Percentiles rank a stretch among this genome's conserved stretches.
These are phyloP conservation scores for Ogataea methanolica DNA, from an alignment of 805 yeast genomes.

Conservation along the genomic window DNA sequence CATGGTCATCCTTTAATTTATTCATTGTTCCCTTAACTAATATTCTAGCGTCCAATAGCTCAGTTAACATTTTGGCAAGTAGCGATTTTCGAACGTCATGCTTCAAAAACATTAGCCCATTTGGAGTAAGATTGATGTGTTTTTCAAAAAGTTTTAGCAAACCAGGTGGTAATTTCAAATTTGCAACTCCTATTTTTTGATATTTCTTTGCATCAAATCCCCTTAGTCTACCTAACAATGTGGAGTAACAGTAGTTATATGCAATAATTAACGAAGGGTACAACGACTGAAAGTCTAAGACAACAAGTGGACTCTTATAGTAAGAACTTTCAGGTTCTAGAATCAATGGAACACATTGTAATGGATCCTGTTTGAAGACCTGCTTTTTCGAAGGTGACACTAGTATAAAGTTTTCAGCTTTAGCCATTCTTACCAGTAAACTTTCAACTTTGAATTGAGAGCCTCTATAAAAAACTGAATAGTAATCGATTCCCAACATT, in stretches of 20 bases:
- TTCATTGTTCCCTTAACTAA: conserved; percentile 75
- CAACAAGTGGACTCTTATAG: conserved; percentile 85
- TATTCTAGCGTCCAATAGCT: conserved; percentile 73
- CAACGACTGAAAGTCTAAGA: conserved; percentile 87
- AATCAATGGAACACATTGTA: conserved; percentile 84
- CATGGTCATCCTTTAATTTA: conserved; percentile 40
- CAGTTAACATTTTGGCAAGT: conserved; percentile 79
- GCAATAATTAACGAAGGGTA: conserved; percentile 94
- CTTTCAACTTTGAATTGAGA: conserved; percentile 95
- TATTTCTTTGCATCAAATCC: conserved; percentile 40
- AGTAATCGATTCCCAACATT: conserved; percentile 83
- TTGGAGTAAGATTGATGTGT: conserved; percentile 71
- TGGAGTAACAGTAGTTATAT: conserved; percentile 80
- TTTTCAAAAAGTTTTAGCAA: conserved; percentile 47
- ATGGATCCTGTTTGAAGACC: conserved; percentile 78
- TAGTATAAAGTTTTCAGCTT: conserved; percentile 66
- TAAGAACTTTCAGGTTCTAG: conserved; percentile 88
- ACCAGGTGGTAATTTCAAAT: conserved; percentile 51
- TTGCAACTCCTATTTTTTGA: conserved; percentile 51
- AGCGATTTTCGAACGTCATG: conserved; percentile 62
- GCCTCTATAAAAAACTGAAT: conserved; percentile 83
- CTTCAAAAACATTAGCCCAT: conserved; percentile 78
- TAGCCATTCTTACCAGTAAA: conserved; percentile 66
- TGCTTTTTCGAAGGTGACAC: conserved; percentile 76
- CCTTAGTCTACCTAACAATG: conserved; percentile 58